Base-by-base conservation (phyloP, 805 yeast genomes). In the Kodamaea kakaduensis region DNA sequence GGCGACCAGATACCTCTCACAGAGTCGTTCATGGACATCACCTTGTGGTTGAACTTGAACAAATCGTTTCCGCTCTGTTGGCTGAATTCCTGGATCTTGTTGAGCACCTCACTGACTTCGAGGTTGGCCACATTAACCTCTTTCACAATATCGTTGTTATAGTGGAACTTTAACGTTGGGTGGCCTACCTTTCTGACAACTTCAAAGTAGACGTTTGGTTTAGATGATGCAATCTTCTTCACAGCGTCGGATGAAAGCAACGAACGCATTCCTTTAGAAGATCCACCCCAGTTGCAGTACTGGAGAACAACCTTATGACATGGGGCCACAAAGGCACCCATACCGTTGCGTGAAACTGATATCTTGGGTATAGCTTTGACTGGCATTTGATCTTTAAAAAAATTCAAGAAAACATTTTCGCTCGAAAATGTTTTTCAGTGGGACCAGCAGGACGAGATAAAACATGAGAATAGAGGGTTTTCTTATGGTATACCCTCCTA, bases 1-100 rank as follows among this genome's bases (percentile, higher is more conserved):
- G 98, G 98, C 30, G 97, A 88, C 98, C 98, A 93, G 32, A 93
- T 73, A 52, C 98, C 98, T 71, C 98, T 83, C 12, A 90, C 88
- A 38, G 94, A 79, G 36, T 73, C 75, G 56, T 90, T 93, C 43
- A 73, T 61, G 26, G 95, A 81, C 59, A 78, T 75, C 22, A 93
- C 97, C 51, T 61, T 64, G 39, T 86, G 82, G 54, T 84, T 79
- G 47, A 68, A 77, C 58, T 83, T 83, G 48, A 72, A 64, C 50
- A 74, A 71, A 8, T 55, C 51, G 51, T 78, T 79, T 34, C 97
- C 97, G 31, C 84, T 73, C 17, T 88, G 67, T 54, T 81, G 83
- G 42, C 75, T 66, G 50, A 84, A 61, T 31, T 84, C 68, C 16
- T 73, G 63, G 38, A 88, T 61, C 58, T 85, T 85, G 44, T 77